Conservation (phyloP, 441 rosid genomes). For the Gossypium trilobum region DNA sequence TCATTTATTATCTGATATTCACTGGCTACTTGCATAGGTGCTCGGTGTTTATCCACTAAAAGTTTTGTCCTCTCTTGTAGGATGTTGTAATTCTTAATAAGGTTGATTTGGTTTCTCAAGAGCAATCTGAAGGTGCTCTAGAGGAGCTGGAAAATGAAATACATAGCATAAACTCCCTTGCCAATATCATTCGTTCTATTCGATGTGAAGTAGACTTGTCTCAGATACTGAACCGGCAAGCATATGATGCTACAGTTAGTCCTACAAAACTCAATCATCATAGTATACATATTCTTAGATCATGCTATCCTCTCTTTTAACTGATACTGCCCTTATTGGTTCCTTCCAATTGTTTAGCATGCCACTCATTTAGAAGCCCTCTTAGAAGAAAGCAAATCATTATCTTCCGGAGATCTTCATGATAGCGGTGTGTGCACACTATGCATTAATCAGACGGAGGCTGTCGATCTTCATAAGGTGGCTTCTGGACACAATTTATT, state of each 20-base stretch:
- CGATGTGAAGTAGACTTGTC: slow-evolving; percentile 75
- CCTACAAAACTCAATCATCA: slow-evolving; percentile 11
- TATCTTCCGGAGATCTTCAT: slow-evolving; percentile 43
- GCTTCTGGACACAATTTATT: slow-evolving; percentile 10
- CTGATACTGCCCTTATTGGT: slow-evolving; percentile 4
- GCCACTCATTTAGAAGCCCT: slow-evolving; percentile 42
- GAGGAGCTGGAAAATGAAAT: slow-evolving; percentile 73
- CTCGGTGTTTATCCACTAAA: slow-evolving; percentile 11
- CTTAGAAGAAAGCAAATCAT: slow-evolving; percentile 40
- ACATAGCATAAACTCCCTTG: slow-evolving; percentile 66
- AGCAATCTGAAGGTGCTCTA: slow-evolving; percentile 39
- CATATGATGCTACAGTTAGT: slow-evolving; percentile 78
- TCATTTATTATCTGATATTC: not conserved
- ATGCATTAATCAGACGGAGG: slow-evolving; percentile 38
- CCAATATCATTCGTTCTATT: slow-evolving; percentile 54
- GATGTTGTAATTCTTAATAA: slow-evolving; percentile 87
- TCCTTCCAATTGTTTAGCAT: slow-evolving; percentile 26
- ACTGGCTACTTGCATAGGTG: not conserved
- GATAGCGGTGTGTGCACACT: slow-evolving; percentile 56
- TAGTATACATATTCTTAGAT: slow-evolving; percentile 3
- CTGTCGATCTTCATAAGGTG: slow-evolving; percentile 55
- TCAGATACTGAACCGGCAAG: slow-evolving; percentile 53
- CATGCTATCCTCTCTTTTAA: slow-evolving; percentile 8
- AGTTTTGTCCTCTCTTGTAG: slow-evolving; percentile 35
- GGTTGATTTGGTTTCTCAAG: slow-evolving; percentile 72